Evolutionary conservation across 208 protist species (phyloP), one percentile per base, ranked within the genome.

Genomic region (Phytomonas sp.): DNA sequence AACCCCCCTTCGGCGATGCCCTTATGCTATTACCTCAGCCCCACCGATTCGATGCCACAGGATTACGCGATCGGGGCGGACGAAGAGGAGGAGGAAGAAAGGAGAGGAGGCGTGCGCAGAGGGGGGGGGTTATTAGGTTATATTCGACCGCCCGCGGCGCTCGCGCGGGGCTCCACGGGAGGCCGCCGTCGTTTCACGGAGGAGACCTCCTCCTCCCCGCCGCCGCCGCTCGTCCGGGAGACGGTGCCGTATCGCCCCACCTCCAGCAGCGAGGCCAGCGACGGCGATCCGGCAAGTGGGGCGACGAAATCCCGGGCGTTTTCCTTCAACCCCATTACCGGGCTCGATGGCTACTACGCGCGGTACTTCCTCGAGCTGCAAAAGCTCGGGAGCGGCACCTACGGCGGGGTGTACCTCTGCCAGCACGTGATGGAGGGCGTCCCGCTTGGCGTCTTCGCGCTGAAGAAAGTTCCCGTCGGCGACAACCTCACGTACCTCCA

Each of bases 391-490:
- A 87, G 83, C 56, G 91, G 91, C 30, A 86, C 82, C 67, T 96
- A 84, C 81, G 91, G 91, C 28, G 88, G 87, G 26, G 91, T 96
- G 17, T 96, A 91, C 72, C 79, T 94, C 46, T 94, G 88, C 68
- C 81, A 88, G 65, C 91, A 96, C 77, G 69, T 94, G 0, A 82
- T 96, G 81, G 84, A 89, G 65, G 85, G 87, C 69, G 76, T 90
- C 17, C 71, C 83, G 62, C 80, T 96, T 2, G 91, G 91, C 17
- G 79, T 79, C 64, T 96, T 94, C 69, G 91, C 91, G 34, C 69
- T 96, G n/a, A 96, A 96, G 75, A 96, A 96, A 76, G 89, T 96
- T 40, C 91, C 91, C 6, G 85, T 96, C 34, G 91, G 91, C 6
- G 84, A 94, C 70, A 89, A 94, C 73, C 56, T 68, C 6, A 70